Percentiles rank a stretch among this genome's conserved stretches.
Evolutionary conservation across 2,329 filamentous ascomycete species (phyloP).

Genomic region (Didymosphaeria variabile): DNA sequence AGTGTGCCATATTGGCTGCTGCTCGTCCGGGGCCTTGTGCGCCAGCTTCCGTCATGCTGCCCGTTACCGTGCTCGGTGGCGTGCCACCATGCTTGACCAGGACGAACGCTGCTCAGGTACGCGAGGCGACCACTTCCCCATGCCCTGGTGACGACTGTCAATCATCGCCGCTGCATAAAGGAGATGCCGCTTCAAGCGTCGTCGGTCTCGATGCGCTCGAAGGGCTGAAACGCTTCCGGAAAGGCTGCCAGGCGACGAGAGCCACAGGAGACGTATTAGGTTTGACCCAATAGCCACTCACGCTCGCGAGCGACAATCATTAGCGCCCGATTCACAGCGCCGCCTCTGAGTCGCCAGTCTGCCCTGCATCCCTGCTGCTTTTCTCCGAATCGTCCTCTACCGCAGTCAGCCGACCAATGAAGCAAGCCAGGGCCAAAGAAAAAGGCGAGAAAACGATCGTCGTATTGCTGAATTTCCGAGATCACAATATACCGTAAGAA

Average conservation of each 20-base stretch:
- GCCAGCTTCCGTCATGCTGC: conserved; percentile 28
- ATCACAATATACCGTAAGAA: conserved; percentile 47
- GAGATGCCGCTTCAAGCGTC: conserved; percentile 30
- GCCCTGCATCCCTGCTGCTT: conserved; percentile 41
- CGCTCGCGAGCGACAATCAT: conserved; percentile 36
- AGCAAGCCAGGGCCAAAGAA: conserved; percentile 32
- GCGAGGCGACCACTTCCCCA: conserved; percentile 39
- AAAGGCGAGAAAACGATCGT: conserved; percentile 47
- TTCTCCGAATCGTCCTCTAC: conserved; percentile 45
- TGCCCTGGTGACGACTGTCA: conserved; percentile 33
- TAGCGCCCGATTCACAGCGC: conserved; percentile 47
- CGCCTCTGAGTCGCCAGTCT: conserved; percentile 43
- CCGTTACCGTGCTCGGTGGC: conserved; percentile 44
- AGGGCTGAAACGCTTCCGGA: conserved; percentile 48
- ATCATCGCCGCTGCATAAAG: conserved; percentile 47
- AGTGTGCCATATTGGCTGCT: conserved; percentile 39
- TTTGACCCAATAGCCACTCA: conserved; percentile 48
- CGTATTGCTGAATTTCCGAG: conserved; percentile 50
- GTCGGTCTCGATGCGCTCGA: conserved; percentile 29
- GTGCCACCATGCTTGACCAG: conserved; percentile 23
- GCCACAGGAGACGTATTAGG: conserved; percentile 46
- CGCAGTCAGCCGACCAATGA: conserved; percentile 43
- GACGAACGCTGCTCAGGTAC: conserved; percentile 40
- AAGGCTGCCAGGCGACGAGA: conserved; percentile 38
- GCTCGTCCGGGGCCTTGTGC: conserved; percentile 32